A percentile compares a stretch with the other conserved stretches of the same genome.
These are phyloP conservation scores for Metarhizium rileyi DNA, from an alignment of 2,329 filamentous ascomycete species.

Conservation along the genomic window DNA sequence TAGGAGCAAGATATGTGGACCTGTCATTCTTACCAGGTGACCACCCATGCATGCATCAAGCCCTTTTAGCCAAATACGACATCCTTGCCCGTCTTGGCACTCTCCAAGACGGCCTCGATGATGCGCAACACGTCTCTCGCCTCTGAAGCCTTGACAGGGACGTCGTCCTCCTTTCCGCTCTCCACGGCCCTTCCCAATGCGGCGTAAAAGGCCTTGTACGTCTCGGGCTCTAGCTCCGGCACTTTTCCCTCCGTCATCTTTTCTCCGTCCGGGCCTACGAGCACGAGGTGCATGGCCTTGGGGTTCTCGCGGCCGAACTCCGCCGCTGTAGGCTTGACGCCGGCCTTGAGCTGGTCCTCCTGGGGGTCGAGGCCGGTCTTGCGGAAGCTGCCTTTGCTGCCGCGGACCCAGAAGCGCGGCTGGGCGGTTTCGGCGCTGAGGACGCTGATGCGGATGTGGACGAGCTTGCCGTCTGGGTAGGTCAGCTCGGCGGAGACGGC, in stretches of 20 bases:
- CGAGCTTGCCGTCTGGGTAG: slow-evolving; percentile 54
- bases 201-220: slow-evolving; percentile 60
- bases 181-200: slow-evolving; percentile 37
- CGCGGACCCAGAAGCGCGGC: slow-evolving; percentile 67
- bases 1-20: too few relatives aligned
- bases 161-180: slow-evolving; percentile 37
- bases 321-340: slow-evolving; percentile 49
- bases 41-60: too few relatives aligned
- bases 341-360: slow-evolving; percentile 62
- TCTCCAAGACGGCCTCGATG: slow-evolving; percentile 42
- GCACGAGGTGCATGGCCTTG: slow-evolving; percentile 48
- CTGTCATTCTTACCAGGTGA: too few relatives aligned
- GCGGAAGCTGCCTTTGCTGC: slow-evolving; percentile 63
- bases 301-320: slow-evolving; percentile 57
- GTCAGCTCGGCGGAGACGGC: slow-evolving; percentile 54
- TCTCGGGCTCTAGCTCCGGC: slow-evolving; percentile 53
- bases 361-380: slow-evolving; percentile 64
- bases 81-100: slow-evolving; percentile 36
- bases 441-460: slow-evolving; percentile 59
- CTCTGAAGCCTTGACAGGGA: slow-evolving; percentile 43
- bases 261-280: slow-evolving; percentile 40
- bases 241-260: slow-evolving; percentile 38
- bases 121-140: slow-evolving; percentile 43
- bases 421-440: slow-evolving; percentile 61
- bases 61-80: slow-evolving; percentile 23